These are phyloP conservation scores for Suillus ampliporus DNA, from an alignment of 768 basidiomycete genomes.

Conservation along the genomic window DNA sequence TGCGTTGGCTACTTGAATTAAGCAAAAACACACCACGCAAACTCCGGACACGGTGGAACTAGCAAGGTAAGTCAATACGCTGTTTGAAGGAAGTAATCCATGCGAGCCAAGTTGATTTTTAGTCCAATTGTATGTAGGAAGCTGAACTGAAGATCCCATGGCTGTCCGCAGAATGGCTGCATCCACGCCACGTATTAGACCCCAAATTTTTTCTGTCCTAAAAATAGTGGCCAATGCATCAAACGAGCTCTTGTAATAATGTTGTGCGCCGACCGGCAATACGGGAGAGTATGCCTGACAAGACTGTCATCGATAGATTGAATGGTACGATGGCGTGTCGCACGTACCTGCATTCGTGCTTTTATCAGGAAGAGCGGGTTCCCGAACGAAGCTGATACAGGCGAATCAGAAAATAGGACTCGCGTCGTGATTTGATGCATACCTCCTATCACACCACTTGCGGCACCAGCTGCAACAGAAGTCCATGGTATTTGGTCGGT, in stretches of 20 bases:
- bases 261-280: constrained; percentile 94
- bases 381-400: constrained; percentile 65
- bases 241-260: constrained; percentile 84
- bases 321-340: neutral
- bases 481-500: constrained; percentile 75
- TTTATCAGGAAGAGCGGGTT: constrained; percentile 96
- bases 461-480: constrained; percentile 85
- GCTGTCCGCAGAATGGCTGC: constrained; percentile 93
- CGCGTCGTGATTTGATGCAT: neutral
- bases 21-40: constrained; percentile 75
- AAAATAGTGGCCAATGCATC: constrained; percentile 84
- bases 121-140: constrained; percentile 94
- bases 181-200: constrained; percentile 89
- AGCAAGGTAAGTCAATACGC: constrained; percentile 84
- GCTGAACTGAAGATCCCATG: constrained; percentile 95
- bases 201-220: constrained; percentile 74
- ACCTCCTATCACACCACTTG: constrained; percentile 93
- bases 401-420: neutral
- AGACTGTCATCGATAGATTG: constrained; percentile 4
- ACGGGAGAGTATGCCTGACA: constrained; percentile 89
- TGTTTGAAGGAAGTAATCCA: constrained; percentile 75
- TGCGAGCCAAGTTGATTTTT: constrained; percentile 77
- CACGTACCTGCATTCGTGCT: constrained; percentile 89
- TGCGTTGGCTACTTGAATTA: constrained; percentile 5
- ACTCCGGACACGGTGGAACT: constrained; percentile 90